A percentile compares a stretch with the other conserved stretches of the same genome.
Evolutionary conservation across 352 stramenopile species (phyloP).

Genomic region (Phytophthora sp.): DNA sequence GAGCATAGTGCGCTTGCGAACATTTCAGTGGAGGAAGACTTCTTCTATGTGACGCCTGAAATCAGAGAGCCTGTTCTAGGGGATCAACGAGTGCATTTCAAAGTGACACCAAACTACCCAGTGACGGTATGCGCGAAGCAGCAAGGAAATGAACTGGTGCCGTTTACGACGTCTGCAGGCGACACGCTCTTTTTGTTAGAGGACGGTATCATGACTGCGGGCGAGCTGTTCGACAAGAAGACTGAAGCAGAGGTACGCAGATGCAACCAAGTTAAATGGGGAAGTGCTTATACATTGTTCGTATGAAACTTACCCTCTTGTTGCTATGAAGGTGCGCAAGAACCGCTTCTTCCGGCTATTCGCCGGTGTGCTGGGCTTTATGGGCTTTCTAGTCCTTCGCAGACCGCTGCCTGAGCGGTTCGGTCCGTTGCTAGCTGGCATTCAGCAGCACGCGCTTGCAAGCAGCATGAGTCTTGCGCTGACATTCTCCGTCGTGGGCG

Average conservation of each 20-base stretch:
- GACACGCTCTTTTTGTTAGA: slow-evolving; percentile 66
- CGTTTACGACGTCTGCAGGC: slow-evolving; percentile 47
- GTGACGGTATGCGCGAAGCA: slow-evolving; percentile 68
- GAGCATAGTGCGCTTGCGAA: slow-evolving; percentile 50
- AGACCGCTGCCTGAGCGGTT: slow-evolving; percentile 39
- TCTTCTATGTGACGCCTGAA: slow-evolving; percentile 50
- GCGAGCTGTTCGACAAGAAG: slow-evolving; percentile 60
- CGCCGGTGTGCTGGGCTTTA: slow-evolving; percentile 62
- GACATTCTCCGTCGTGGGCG: slow-evolving; percentile 52
- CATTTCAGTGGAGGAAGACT: slow-evolving; percentile 60
- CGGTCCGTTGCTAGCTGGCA: slow-evolving; percentile 25
- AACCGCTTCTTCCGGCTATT: slow-evolving; percentile 77
- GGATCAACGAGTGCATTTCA: slow-evolving; percentile 70
- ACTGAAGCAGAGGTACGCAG: slow-evolving; percentile 44
- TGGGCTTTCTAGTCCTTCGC: slow-evolving; percentile 68
- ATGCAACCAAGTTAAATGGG: neutral
- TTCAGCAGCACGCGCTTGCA: slow-evolving; percentile 60
- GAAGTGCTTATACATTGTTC: neutral
- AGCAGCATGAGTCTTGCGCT: slow-evolving; percentile 50
- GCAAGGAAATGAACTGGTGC: slow-evolving; percentile 30
- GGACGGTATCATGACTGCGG: slow-evolving; percentile 54
- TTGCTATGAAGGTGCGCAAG: slow-evolving; percentile 47
- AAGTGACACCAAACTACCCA: slow-evolving; percentile 65
- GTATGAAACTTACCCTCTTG: neutral
- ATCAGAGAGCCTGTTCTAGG: slow-evolving; percentile 39